A percentile compares a stretch with the other conserved stretches of the same genome.
Evolutionary conservation across 2,329 filamentous ascomycete species (phyloP).

Genomic region (Didymella pomorum): DNA sequence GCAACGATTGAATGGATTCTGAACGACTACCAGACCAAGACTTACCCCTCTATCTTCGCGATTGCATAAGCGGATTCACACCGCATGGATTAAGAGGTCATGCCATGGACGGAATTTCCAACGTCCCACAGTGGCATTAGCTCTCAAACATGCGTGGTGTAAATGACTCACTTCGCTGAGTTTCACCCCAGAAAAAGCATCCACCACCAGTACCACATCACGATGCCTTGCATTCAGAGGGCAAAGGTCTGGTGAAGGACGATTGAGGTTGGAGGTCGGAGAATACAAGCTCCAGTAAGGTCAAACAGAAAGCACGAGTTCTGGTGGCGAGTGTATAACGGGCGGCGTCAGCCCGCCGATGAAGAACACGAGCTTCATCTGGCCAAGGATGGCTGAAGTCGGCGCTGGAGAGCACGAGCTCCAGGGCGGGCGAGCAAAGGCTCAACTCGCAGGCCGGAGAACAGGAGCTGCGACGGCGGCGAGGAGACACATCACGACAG

Average conservation of each 20-base stretch:
- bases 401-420: neutral
- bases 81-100: neutral
- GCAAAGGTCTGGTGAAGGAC: neutral
- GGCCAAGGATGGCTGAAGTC: neutral
- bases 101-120: neutral
- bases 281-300: neutral
- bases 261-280: neutral
- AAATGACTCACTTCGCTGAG: neutral
- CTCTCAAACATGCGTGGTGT: neutral
- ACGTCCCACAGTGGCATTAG: slow-evolving; percentile 4
- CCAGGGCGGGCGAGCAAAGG: neutral
- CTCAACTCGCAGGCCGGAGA: neutral
- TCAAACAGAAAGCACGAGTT: slow-evolving; percentile 2
- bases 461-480: slow-evolving; percentile 1
- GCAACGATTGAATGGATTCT: neutral
- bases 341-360: neutral
- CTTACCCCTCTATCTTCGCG: neutral
- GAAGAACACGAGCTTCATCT: neutral
- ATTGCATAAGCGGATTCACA: neutral
- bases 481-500: neutral
- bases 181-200: neutral
- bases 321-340: neutral
- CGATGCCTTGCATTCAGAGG: neutral
- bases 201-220: slow-evolving; percentile 3
- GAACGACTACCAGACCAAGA: neutral